Evolutionary conservation across 371 early-diverging fungal species (phyloP).

Genomic region (Syncephalis plumigaleata): DNA sequence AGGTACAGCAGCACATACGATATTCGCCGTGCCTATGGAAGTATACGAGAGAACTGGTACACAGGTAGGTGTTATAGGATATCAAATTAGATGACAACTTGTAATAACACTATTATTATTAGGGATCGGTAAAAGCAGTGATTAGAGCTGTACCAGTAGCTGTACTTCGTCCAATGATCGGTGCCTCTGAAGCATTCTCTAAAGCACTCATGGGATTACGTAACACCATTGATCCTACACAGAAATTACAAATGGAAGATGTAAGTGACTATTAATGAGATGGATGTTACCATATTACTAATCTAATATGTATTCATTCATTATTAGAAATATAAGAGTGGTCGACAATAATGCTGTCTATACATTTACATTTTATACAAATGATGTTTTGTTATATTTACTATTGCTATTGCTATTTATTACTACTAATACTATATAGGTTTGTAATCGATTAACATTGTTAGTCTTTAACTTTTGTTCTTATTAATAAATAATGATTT

Average conservation of each 20-base stretch:
- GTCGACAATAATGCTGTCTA: neutral
- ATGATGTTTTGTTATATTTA: neutral
- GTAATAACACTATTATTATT: constrained; percentile 4
- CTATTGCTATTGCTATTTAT: neutral
- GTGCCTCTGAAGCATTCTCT: constrained; percentile 81
- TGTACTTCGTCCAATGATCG: constrained; percentile 91
- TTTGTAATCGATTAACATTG: no score
- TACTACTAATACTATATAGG: no score
- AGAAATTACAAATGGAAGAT: constrained; percentile 64
- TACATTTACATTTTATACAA: no score
- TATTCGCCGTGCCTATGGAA: constrained; percentile 77
- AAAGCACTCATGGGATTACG: constrained; percentile 81
- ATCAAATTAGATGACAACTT: neutral
- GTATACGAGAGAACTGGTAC: constrained; percentile 46
- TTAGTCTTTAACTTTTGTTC: no score
- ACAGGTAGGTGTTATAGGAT: constrained; percentile 10
- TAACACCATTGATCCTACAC: constrained; percentile 73
- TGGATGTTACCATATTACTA: neutral
- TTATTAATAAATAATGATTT: neutral
- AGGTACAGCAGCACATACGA: constrained; percentile 65
- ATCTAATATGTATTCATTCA: neutral
- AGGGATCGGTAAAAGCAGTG: constrained; percentile 52
- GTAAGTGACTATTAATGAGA: constrained; percentile 18
- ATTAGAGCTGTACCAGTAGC: constrained; percentile 85
- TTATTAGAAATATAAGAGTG: neutral